Evolutionary conservation across 768 basidiomycete genomes (phyloP), one percentile per base, ranked within the genome.

Genomic region (Russula dissimulans): DNA sequence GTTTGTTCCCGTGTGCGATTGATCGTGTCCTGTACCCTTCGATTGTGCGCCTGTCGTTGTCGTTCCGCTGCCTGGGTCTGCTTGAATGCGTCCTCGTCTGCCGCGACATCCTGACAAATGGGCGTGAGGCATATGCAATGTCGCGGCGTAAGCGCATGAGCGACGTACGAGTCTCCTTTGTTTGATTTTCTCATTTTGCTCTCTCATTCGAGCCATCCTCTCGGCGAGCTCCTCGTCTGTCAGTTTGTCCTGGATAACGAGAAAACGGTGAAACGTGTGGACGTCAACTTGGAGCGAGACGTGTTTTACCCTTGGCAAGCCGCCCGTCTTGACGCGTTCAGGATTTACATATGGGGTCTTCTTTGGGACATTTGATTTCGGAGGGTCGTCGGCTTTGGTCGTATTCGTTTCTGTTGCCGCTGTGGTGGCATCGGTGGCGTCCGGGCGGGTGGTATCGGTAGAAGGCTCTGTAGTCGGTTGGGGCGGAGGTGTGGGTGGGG

Each of bases 311-410:
- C 87, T 80, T 65, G 86, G 85, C 29, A 78, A 67, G 15, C 88
- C 90, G 14, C 89, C 89, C 9, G 90, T 91, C 74, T 82, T 89
- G 75, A 91, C 85, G 71, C 89, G 86, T 68, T 91, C 88, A 8
- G 79, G 84, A 71, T 91, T 91, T 48, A 89, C 77, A 76, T 92
- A 92, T 3, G 86, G 86, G 63, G 79, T 82, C 72, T 81, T 84
- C 74, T 83, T 58, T 59, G 50, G 5, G 15, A 22, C 55, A 18
- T 78, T 68, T 72, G 74, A 59, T 38, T 54, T 58, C 3, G 59
- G 14, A 9, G 22, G 38, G 14, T 67, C 61, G 58, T 69, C 56
- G 67, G 60, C 36, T 69, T 67, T 51, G 53, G 56, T 46, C 11
- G 54, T 31, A 22, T 36, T 50, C n/a, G 43, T 41, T 9, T 18